Percentiles rank a stretch among this genome's conserved stretches.
phyloP scores from a whole-genome alignment of 306 rosid species.

The Canavalia ensiformis region DNA sequence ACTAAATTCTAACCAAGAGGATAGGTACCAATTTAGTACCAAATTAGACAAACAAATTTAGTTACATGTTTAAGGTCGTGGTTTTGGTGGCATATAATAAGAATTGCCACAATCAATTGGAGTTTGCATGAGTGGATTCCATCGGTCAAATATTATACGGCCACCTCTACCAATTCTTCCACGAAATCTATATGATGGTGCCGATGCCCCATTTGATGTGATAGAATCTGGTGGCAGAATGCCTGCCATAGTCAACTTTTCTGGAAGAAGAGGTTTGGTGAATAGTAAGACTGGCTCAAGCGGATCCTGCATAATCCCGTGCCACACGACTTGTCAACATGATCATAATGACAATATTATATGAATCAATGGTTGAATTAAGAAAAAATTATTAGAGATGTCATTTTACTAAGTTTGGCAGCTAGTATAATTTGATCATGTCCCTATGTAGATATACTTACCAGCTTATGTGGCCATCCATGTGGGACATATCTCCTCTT shows the following conservation, averaged over 20 bases:
- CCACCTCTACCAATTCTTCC: conserved; percentile 99
- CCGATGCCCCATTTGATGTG: conserved; percentile 63
- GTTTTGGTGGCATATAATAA: conserved; percentile 80
- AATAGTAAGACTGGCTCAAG: conserved; percentile 90
- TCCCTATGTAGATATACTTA: conserved; percentile 38
- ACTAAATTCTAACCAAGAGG: conserved; percentile 50
- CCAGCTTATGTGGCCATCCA: conserved; percentile 98
- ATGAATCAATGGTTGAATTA: no score
- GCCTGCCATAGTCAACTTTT: conserved; percentile 88
- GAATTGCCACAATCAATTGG: conserved; percentile 86
- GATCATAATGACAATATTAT: not conserved
- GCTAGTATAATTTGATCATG: no score
- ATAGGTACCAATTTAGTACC: conserved; percentile 49
- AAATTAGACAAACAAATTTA: conserved; percentile 50
- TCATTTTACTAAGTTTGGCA: no score
- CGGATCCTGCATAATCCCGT: conserved; percentile 84
- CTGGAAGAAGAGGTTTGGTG: conserved; percentile 87
- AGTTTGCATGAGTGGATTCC: conserved; percentile 89
- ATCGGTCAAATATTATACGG: conserved; percentile 88
- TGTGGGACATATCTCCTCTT: conserved; percentile 75
- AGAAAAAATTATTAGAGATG: no score
- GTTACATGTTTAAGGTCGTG: conserved; percentile 71
- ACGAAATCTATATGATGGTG: conserved; percentile 64
- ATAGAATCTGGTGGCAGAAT: conserved; percentile 76
- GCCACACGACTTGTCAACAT: conserved; percentile 41